A percentile compares a stretch with the other conserved stretches of the same genome.
Conservation (phyloP, 768 basidiomycete genomes). For the Boletus pseudo-olivaceus region DNA sequence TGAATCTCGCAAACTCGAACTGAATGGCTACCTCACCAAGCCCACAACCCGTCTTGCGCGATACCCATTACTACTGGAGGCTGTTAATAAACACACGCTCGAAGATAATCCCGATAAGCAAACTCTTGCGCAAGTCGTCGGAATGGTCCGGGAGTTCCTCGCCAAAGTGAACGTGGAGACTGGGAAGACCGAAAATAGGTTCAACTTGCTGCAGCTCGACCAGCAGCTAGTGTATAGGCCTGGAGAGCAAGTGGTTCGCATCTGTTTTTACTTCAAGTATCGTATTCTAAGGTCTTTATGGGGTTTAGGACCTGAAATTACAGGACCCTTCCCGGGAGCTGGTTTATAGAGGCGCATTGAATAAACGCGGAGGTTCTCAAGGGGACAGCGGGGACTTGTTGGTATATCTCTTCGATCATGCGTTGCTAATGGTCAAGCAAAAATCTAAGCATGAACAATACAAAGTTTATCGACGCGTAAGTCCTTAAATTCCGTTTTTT, state of each 20-base stretch:
- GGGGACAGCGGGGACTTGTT: constrained; percentile 84
- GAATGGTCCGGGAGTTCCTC: constrained; percentile 77
- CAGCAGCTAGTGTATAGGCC: constrained; percentile 87
- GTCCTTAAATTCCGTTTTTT: constrained; percentile 26
- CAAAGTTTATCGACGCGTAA: constrained; percentile 89
- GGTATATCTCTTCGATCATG: constrained; percentile 96
- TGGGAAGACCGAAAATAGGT: constrained; percentile 93
- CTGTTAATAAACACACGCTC: constrained; percentile 87
- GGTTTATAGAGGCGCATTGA: constrained; percentile 85
- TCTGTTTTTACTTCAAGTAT: not conserved
- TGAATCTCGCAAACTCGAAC: constrained; percentile 92
- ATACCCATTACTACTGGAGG: constrained; percentile 90
- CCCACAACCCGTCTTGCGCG: constrained; percentile 97
- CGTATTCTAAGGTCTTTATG: not conserved
- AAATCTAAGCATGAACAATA: constrained; percentile 90
- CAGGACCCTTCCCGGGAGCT: constrained; percentile 87
- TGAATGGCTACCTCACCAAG: constrained; percentile 97
- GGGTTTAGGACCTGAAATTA: constrained; percentile 71
- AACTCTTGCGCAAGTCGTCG: constrained; percentile 70
- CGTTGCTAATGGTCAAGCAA: constrained; percentile 90
- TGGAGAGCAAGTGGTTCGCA: constrained; percentile 82
- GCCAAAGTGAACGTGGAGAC: constrained; percentile 88
- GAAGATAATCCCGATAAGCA: constrained; percentile 87
- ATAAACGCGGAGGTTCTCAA: constrained; percentile 71
- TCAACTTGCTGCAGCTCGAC: constrained; percentile 92